Conservation (phyloP, 2,329 filamentous ascomycete species). For the Pyrenochaeta sp. region DNA sequence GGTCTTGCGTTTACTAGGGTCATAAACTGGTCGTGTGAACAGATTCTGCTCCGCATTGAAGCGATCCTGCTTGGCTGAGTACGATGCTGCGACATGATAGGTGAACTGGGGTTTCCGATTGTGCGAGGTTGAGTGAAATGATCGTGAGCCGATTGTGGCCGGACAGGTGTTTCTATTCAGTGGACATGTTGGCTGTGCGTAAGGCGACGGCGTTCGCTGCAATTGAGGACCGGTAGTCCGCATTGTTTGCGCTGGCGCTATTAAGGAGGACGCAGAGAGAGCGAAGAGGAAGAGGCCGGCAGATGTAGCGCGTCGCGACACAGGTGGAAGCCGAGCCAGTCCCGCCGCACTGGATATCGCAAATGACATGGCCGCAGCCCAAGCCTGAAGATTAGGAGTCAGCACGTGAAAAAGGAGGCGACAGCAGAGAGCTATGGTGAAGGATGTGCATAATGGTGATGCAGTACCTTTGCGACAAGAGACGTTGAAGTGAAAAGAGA, state of each 20-base stretch:
- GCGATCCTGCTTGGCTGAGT: constrained; percentile 49
- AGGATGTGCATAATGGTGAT: constrained; percentile 25
- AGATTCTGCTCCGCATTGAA: constrained; percentile 49
- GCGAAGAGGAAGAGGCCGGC: constrained; percentile 42
- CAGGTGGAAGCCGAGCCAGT: constrained; percentile 28
- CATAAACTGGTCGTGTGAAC: constrained; percentile 44
- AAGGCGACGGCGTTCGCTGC: constrained; percentile 21
- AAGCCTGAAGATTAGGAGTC: constrained; percentile 35
- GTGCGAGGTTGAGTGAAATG: constrained; percentile 43
- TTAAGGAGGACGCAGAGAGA: constrained; percentile 39
- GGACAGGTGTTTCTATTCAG: constrained; percentile 40
- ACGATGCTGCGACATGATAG: constrained; percentile 53
- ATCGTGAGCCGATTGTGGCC: constrained; percentile 37
- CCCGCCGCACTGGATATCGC: constrained; percentile 40
- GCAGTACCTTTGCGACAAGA: constrained; percentile 35
- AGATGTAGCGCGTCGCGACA: constrained; percentile 35
- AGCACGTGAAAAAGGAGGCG: constrained; percentile 21
- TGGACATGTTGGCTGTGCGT: constrained; percentile 40
- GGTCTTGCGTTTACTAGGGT: constrained; percentile 34
- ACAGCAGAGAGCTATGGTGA: constrained; percentile 9
- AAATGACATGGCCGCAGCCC: constrained; percentile 50
- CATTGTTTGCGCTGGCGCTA: constrained; percentile 32
- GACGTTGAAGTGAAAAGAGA: constrained; percentile 31
- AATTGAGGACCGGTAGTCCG: constrained; percentile 25
- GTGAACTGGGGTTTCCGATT: constrained; percentile 43